Evolutionary conservation across 2,329 filamentous ascomycete genomes (phyloP).

Genomic region (Hypoxylon sp.): DNA sequence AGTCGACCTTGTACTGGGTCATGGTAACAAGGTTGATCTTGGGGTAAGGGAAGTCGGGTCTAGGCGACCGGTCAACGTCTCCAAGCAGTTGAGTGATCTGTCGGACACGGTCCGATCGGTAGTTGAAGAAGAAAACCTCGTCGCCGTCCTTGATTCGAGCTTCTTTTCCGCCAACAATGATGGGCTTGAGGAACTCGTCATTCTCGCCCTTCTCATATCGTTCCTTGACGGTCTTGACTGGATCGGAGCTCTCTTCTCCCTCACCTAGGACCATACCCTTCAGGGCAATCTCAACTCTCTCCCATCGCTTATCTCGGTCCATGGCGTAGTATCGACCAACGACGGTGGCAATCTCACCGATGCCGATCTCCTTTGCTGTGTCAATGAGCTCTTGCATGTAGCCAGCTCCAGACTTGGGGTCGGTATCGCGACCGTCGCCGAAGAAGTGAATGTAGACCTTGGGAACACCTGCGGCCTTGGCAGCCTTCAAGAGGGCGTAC

Average conservation of each 20-base stretch:
- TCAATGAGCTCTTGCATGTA: conserved; percentile 91
- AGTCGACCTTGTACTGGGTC: conserved; percentile 98
- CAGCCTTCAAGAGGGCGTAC: conserved; percentile 86
- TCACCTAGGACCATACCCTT: conserved; percentile 88
- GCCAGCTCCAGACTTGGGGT: conserved; percentile 90
- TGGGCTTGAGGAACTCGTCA: conserved; percentile 98
- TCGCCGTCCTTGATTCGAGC: conserved; percentile 90
- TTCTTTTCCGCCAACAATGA: conserved; percentile 91
- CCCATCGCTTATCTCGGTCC: conserved; percentile 99
- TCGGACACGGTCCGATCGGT: conserved; percentile 96
- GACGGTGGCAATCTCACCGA: conserved; percentile 89
- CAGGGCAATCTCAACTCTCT: conserved; percentile 88
- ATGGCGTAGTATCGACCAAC: conserved; percentile 98
- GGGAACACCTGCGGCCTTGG: conserved; percentile 87
- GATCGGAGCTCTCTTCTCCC: conserved; percentile 86
- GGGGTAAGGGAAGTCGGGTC: conserved; percentile 92
- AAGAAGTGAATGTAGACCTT: conserved; percentile 99
- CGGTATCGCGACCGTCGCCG: conserved; percentile 95
- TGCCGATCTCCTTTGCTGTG: conserved; percentile 83
- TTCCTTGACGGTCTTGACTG: conserved; percentile 86
- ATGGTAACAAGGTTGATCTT: conserved; percentile 95
- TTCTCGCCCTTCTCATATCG: conserved; percentile 89
- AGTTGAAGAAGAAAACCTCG: conserved; percentile 99
- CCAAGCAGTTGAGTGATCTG: conserved; percentile 96
- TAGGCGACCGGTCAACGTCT: conserved; percentile 89